These are phyloP conservation scores for Paraconiothyrium brasiliense DNA, from an alignment of 2,329 filamentous ascomycete genomes.

Conservation along the genomic window DNA sequence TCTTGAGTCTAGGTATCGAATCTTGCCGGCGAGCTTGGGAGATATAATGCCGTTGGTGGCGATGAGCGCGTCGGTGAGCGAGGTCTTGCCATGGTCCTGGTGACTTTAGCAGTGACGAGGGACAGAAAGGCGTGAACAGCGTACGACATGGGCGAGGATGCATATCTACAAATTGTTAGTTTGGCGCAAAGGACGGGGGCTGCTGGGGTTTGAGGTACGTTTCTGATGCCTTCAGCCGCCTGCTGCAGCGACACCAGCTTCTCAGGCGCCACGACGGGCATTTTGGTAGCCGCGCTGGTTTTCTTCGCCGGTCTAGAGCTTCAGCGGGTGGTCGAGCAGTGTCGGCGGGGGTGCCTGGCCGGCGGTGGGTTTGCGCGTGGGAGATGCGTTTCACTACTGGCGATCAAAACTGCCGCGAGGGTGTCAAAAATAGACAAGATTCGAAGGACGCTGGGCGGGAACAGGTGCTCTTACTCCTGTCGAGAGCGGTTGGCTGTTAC, in stretches of 20 bases:
- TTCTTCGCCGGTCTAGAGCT: slow-evolving; percentile 2
- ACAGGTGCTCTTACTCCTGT: slow-evolving; percentile 3
- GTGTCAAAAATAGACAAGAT: slow-evolving; percentile 12
- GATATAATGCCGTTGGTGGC: slow-evolving; percentile 99
- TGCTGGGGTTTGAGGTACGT: slow-evolving; percentile 68
- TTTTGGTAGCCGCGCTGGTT: slow-evolving; percentile 55
- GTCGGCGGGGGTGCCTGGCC: not conserved
- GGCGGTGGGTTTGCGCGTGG: not conserved
- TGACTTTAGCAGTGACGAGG: slow-evolving; percentile 26
- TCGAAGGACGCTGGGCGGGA: slow-evolving; percentile 15
- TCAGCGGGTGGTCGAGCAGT: not conserved
- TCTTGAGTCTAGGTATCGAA: slow-evolving; percentile 94
- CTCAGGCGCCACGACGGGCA: slow-evolving; percentile 92
- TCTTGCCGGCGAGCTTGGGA: slow-evolving; percentile 95
- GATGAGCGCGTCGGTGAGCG: slow-evolving; percentile 92
- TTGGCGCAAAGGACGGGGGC: slow-evolving; percentile 22
- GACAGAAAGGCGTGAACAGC: slow-evolving; percentile 18
- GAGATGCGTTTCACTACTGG: slow-evolving; percentile 7
- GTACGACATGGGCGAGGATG: slow-evolving; percentile 88
- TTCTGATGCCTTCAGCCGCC: slow-evolving; percentile 87
- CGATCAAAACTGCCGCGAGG: not conserved
- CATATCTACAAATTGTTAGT: slow-evolving; percentile 72
- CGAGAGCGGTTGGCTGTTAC: not conserved
- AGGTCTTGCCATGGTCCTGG: slow-evolving; percentile 96
- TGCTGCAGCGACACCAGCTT: slow-evolving; percentile 90